A percentile compares a stretch with the other conserved stretches of the same genome.
phyloP scores from a whole-genome alignment of 2,329 filamentous ascomycete species.

The Leptographium radiaticola region DNA sequence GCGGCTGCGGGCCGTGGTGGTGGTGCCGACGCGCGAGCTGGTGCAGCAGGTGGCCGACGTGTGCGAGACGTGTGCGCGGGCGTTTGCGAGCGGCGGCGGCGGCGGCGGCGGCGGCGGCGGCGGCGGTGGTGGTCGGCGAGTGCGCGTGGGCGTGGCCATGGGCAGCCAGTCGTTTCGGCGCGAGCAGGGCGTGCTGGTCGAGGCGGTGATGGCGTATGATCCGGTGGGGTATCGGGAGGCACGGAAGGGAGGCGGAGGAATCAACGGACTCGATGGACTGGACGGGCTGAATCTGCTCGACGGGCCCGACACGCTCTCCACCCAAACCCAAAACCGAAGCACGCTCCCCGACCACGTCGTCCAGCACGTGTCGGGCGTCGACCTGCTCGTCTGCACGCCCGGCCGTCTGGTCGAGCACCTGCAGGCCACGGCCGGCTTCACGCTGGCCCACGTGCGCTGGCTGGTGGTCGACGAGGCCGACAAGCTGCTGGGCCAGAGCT shows the following conservation, averaged over 20 bases:
- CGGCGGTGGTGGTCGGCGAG: constrained; percentile 40
- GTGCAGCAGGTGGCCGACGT: constrained; percentile 75
- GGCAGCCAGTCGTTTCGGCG: constrained; percentile 65
- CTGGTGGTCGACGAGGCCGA: constrained; percentile 90
- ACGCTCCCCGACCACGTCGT: constrained; percentile 40
- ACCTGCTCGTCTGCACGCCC: constrained; percentile 83
- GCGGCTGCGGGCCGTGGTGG: constrained; percentile 63
- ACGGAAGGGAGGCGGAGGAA: no score
- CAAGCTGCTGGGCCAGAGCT: constrained; percentile 79
- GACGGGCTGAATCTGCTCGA: no score
- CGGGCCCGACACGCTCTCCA: no score
- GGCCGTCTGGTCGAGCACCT: constrained; percentile 88
- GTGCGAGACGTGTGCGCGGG: constrained; percentile 59
- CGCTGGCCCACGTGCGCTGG: constrained; percentile 68
- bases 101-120: constrained; percentile 39
- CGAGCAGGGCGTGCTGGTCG: constrained; percentile 38
- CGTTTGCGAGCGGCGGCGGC: constrained; percentile 42
- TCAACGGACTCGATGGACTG: no score
- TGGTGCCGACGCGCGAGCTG: constrained; percentile 82
- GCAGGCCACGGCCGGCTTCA: constrained; percentile 70
- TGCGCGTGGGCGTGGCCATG: constrained; percentile 70
- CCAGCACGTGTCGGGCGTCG: constrained; percentile 57
- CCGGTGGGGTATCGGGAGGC: constrained; percentile 37
- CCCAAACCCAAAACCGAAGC: no score
- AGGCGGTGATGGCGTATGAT: constrained; percentile 45